Evolutionary conservation across 805 yeast genomes (phyloP).

Genomic region (Saccharomycopsis sp.): DNA sequence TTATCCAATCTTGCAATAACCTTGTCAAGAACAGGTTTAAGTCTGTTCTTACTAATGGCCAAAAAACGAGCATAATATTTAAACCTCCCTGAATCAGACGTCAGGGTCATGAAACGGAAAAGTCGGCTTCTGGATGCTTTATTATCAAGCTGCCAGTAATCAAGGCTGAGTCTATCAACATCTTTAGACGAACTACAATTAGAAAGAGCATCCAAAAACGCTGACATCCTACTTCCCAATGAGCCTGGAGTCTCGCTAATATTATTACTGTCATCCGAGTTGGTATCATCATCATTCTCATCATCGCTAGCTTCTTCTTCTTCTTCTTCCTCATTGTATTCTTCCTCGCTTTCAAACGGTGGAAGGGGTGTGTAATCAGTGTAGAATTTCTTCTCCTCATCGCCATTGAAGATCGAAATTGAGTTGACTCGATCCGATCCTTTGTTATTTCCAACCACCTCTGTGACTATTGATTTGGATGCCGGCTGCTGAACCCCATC

Average conservation of each 20-base stretch:
- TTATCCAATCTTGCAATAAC: conserved; percentile 49
- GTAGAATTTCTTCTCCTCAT: conserved; percentile 60
- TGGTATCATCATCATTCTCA: conserved; percentile 18
- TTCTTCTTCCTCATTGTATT: conserved; percentile 12
- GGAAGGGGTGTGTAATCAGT: conserved; percentile 38
- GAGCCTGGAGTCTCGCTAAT: conserved; percentile 9
- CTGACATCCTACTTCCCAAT: conserved; percentile 35
- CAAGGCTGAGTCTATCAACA: conserved; percentile 41
- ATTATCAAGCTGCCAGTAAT: conserved; percentile 56
- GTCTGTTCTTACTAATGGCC: conserved; percentile 45
- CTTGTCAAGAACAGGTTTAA: conserved; percentile 47
- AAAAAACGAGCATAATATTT: conserved; percentile 60
- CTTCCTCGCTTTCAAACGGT: conserved; percentile 27
- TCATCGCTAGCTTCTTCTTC: not conserved
- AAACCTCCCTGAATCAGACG: conserved; percentile 39
- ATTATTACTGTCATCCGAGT: not conserved
- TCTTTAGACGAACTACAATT: conserved; percentile 39
- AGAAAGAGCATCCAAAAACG: conserved; percentile 39
- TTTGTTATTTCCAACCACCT: conserved; percentile 8
- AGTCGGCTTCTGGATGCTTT: conserved; percentile 66
- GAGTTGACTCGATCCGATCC: conserved; percentile 16
- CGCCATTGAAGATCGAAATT: conserved; percentile 24
- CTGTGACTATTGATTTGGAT: not conserved
- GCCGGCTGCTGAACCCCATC: no score
- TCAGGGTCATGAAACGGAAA: conserved; percentile 46